Base-by-base conservation (phyloP, 148 eudicot species). In the Hydrangea macrophylla region DNA sequence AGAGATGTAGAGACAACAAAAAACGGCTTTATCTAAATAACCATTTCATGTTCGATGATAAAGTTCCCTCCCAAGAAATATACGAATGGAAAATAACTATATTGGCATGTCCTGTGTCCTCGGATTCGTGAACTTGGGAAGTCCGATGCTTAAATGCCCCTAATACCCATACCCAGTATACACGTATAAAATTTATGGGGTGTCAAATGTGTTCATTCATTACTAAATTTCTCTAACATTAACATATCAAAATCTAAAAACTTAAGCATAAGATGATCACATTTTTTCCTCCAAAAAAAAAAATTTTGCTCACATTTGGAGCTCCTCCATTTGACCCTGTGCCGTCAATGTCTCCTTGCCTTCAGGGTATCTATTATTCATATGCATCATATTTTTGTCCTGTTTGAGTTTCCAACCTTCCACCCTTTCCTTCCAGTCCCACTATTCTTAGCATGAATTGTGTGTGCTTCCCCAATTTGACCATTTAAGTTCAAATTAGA, bases 381-480 rank as follows among this genome's bases (percentile, higher is more conserved):
- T 80, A 35, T 94, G 90, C 75, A 73, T 70, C 42, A 79, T 63
- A 69, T 85, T 90, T 79, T 88, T 90, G 24, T 94, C 97, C 80
- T 90, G 98, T 83, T 90, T 94, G 64, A 90, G 89, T 73, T 94
- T 94, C 98, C 98, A 94, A 25, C 97, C 86, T 75, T 94, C 98
- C 71, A 94, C 95, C 65, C 98, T 88, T 80, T 94, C 98, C 80
- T 90, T 94, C 98, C 98, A 94, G 82, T 94, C 98, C 98, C 71
- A 94, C 96, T 67, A 88, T 94, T 82, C 98, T 80, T 62, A 94
- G n/a, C 97, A 68, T 90, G 92, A n/a, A n/a, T n/a, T n/a, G n/a
- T n/a, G n/a, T n/a, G n/a, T n/a, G n/a, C n/a, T n/a, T n/a, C n/a
- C n/a, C n/a, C n/a, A n/a, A n/a, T n/a, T n/a, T n/a, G n/a, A n/a